Evolutionary conservation across 768 basidiomycete species (phyloP).

Genomic region (Rhodotorula diobovata): DNA sequence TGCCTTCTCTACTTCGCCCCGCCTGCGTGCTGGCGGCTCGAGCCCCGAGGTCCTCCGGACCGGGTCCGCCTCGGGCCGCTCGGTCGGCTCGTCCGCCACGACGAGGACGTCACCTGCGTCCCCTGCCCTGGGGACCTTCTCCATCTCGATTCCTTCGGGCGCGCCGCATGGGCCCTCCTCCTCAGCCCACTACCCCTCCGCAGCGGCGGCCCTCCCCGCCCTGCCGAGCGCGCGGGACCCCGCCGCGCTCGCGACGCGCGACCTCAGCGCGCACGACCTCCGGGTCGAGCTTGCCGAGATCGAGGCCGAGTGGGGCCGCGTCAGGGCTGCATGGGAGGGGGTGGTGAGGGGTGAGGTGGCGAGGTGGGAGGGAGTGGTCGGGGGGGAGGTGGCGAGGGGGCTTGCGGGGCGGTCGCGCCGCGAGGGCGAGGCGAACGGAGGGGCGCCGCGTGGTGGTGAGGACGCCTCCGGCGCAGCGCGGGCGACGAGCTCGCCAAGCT

Average conservation of each 20-base stretch:
- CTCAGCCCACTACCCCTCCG: not conserved
- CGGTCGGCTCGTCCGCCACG: not conserved
- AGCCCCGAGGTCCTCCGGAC: not conserved
- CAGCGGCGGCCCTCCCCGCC: slow-evolving; percentile 4
- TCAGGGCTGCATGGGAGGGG: not conserved
- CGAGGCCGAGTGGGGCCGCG: not conserved
- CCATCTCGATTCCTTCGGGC: not conserved
- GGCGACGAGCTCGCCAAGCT: too few species aligned
- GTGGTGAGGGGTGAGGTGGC: not conserved
- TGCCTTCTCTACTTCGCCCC: not conserved
- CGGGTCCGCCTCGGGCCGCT: not conserved
- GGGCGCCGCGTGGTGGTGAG: too few species aligned
- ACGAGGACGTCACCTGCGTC: slow-evolving; percentile 4
- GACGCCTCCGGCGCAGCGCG: too few species aligned
- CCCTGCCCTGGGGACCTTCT: too few species aligned
- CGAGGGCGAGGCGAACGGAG: too few species aligned
- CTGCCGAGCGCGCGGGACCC: slow-evolving; percentile 25
- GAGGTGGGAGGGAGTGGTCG: not conserved
- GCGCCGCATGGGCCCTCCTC: not conserved
- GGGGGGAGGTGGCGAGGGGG: not conserved
- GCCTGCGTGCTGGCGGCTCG: not conserved
- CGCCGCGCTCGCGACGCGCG: not conserved
- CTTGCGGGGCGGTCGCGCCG: not conserved
- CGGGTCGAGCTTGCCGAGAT: not conserved
- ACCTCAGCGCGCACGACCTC: slow-evolving; percentile 4